phyloP scores from a whole-genome alignment of 2,329 filamentous ascomycete species.

The Didymella pinodella region DNA sequence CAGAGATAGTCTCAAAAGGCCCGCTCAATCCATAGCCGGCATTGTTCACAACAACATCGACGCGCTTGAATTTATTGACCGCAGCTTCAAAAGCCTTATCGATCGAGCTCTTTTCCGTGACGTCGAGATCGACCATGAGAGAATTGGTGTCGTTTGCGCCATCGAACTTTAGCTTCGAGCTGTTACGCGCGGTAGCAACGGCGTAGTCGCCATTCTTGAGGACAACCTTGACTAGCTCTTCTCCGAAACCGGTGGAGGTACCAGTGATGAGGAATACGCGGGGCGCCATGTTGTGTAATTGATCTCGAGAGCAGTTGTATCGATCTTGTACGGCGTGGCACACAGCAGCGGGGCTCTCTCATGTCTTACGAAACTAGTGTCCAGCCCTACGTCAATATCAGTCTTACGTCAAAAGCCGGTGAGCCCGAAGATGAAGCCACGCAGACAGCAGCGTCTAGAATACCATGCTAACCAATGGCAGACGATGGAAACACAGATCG shows the following conservation, averaged over 20 bases:
- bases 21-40: conserved; percentile 65
- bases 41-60: conserved; percentile 69
- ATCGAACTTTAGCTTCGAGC: conserved; percentile 52
- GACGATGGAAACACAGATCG: neutral
- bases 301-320: neutral
- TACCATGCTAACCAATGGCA: conserved; percentile 5
- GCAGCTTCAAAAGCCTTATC: conserved; percentile 56
- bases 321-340: neutral
- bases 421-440: neutral
- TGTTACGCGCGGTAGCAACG: conserved; percentile 57
- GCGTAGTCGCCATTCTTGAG: conserved; percentile 56
- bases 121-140: conserved; percentile 61
- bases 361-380: conserved; percentile 6
- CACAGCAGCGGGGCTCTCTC: conserved; percentile 1
- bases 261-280: conserved; percentile 59
- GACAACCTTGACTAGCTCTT: conserved; percentile 54
- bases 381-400: conserved; percentile 11
- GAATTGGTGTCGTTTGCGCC: conserved; percentile 57
- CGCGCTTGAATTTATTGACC: conserved; percentile 59
- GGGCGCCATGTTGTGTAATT: conserved; percentile 46
- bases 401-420: conserved; percentile 3
- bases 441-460: neutral
- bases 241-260: conserved; percentile 57
- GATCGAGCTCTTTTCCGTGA: conserved; percentile 58
- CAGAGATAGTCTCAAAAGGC: conserved; percentile 61